Conservation (phyloP, 495 filamentous ascomycete species). For the Aspergillus affinis region DNA sequence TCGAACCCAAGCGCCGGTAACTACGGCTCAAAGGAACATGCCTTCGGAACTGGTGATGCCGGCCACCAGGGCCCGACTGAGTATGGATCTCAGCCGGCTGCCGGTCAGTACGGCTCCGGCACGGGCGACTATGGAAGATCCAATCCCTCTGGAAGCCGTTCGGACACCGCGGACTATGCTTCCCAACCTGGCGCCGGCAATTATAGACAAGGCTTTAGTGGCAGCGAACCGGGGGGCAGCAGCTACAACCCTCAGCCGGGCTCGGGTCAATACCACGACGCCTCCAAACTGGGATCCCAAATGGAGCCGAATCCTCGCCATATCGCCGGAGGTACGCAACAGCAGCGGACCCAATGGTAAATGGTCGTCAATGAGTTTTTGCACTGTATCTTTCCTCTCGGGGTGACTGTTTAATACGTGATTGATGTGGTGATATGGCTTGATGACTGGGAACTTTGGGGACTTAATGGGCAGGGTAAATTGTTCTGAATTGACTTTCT, state of each 20-base stretch:
- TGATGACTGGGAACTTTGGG: neutral
- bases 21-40: conserved; percentile 3
- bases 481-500: too few relatives aligned
- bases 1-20: neutral
- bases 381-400: too few relatives aligned
- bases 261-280: conserved; percentile 1
- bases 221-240: conserved; percentile 29
- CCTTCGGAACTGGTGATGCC: neutral
- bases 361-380: neutral
- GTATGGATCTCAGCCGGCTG: conserved; percentile 10
- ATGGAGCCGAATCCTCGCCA: conserved; percentile 11
- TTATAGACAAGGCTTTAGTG: conserved; percentile 1
- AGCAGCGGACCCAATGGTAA: conserved; percentile 20
- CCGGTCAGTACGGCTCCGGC: conserved; percentile 13
- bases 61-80: neutral
- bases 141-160: too few relatives aligned
- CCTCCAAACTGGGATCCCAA: conserved; percentile 13
- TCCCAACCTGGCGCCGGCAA: too few relatives aligned
- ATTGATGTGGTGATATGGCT: neutral
- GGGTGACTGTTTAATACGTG: neutral
- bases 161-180: too few relatives aligned
- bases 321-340: conserved; percentile 2
- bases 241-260: conserved; percentile 32
- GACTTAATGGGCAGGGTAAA: too few relatives aligned
- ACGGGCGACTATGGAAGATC: conserved; percentile 4